Evolutionary conservation across 176 grass and related monocot species (phyloP).

Genomic region (Puya raimondii): DNA sequence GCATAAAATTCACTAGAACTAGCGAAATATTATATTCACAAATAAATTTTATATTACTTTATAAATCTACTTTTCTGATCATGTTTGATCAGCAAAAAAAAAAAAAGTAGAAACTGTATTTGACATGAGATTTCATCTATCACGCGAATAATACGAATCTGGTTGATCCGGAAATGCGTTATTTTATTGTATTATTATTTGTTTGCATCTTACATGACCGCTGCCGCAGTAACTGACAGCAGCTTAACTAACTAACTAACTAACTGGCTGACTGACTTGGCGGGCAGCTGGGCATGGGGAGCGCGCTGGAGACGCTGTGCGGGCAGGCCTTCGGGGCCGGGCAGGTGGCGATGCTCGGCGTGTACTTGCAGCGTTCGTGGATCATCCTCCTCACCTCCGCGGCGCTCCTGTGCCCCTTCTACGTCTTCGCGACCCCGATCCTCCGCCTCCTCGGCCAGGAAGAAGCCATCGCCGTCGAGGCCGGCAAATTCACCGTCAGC

Average conservation of each 20-base stretch:
- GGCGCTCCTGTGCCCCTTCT: conserved; percentile 29
- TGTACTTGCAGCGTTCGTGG: conserved; percentile 68
- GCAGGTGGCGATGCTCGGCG: conserved; percentile 46
- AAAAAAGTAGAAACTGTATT: too few species aligned
- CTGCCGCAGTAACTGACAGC: neutral
- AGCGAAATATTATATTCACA: too few species aligned
- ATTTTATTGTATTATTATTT: too few species aligned
- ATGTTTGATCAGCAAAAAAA: too few species aligned
- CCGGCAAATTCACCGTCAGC: conserved; percentile 33
- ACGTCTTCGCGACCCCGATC: conserved; percentile 33
- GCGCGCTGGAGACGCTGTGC: conserved; percentile 21
- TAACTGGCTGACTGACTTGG: neutral
- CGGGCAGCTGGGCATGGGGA: conserved; percentile 19
- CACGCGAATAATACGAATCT: too few species aligned
- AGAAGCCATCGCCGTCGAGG: conserved; percentile 20
- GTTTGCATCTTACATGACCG: too few species aligned
- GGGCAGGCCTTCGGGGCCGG: conserved; percentile 41
- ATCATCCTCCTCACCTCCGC: conserved; percentile 30
- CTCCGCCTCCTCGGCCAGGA: conserved; percentile 43
- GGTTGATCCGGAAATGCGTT: too few species aligned
- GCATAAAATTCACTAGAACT: too few species aligned
- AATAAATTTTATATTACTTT: too few species aligned
- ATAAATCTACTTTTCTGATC: too few species aligned
- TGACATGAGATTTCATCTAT: too few species aligned
- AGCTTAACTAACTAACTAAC: neutral